Base-by-base conservation (phyloP, 2,329 filamentous ascomycete genomes). In the Cladosporium sphaerospermum region DNA sequence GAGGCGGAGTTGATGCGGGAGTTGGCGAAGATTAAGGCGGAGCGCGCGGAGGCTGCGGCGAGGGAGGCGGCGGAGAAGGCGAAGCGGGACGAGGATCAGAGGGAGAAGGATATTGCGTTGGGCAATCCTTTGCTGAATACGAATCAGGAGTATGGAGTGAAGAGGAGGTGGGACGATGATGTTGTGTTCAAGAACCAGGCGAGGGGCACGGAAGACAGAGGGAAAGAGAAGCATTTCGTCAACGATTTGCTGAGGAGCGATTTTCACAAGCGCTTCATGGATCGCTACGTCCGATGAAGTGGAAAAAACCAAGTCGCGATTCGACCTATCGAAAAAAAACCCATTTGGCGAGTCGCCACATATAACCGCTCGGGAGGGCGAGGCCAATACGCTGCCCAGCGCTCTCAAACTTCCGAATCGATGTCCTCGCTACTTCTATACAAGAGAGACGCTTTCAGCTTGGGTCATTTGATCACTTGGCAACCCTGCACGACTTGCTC, bases 151-250 rank as follows among this genome's bases (percentile, higher is more conserved):
- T 97, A 95, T 69, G 90, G 85, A 54, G 85, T 96, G 65, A 96
- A 96, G 78, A 78, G 89, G 61, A 75, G 91, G 62, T 99, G 93
- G 93, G 93, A 99, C 63, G 93, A 99, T 64, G 93, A 99, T 68
- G 93, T 99, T 10, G 91, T 99, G 2, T 99, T 99, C 75, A 97
- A 96, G 77, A 99, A 99, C 71, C 93, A 99, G 74, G 93, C 92
- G 33, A 81, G 93, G 55, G 93, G 92, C 8, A 96, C 91, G 0
- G 92, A 97, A 67, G 89, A 96, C 58, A 91, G 86, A 75, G 84
- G 86, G 58, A 90, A 86, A 75, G 82, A 80, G 72, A 69, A 67
- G 63, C 58, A 62, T 50, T 99, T 99, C 73, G 91, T 99, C 71
- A 99, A 99, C 68, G 90, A 97, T 72, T 78, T 96, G 65, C 75